Evolutionary conservation across 2,329 filamentous ascomycete genomes (phyloP), one percentile per base, ranked within the genome.

Genomic region (Clonostachys byssicola): DNA sequence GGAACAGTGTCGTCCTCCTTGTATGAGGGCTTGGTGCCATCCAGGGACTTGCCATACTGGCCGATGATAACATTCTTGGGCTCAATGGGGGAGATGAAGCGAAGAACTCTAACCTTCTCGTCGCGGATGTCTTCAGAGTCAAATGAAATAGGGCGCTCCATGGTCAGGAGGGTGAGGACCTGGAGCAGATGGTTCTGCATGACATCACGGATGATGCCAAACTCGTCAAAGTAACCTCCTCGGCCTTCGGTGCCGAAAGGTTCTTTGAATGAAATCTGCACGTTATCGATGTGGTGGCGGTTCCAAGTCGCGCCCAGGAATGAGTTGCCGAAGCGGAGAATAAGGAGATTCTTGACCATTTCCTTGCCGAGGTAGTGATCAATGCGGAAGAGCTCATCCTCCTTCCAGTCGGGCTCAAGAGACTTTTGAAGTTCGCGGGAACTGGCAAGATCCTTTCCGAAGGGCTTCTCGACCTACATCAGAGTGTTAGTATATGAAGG

Each of bases 281-380:
- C 88, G 61, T 96, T 99, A 75, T 97, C 94, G 74, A 99, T 99
- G 78, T 97, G 92, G 70, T 96, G 92, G 58, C 94, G 85, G 78
- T 97, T 99, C 94, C 94, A 99, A 50, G 92, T 99, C 40, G 94
- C 92, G 56, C 92, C 92, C 60, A 99, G 89, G 80, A 99, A 99
- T 57, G 95, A 92, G 77, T 99, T 99, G 60, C 94, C 95, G 66
- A 99, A 99, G 65, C 95, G 84, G 56, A 99, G 82, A 59, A 99
- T 96, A 56, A 99, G 80, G 58, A 99, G 95, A 74, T 99, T 99
- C 85, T 99, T 99, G 62, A 99, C 94, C 94, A 99, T 99, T 74
- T 99, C 94, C 80, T 99, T 99, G 61, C 95, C 95, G 43, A 99
- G 83, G 71, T 99, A 99, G 75, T 99, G 94, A 69, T 99, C 94